phyloP scores from a whole-genome alignment of 176 grass and related monocot genomes.

The Ananas comosus region DNA sequence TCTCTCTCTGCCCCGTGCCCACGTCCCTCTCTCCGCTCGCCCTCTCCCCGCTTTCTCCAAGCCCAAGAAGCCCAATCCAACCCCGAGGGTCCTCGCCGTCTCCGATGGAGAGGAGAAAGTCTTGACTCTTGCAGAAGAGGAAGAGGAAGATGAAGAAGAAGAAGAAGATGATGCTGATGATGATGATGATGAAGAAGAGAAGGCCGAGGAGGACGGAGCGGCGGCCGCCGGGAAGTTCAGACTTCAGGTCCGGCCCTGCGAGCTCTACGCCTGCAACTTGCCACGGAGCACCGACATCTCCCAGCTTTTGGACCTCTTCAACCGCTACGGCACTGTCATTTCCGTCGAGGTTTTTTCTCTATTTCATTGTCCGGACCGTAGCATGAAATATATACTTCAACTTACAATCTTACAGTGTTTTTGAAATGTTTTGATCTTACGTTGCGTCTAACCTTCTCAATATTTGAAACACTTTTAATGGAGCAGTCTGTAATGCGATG shows the following conservation, averaged over 20 bases:
- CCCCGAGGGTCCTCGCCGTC: not conserved
- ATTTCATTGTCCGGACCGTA: not conserved
- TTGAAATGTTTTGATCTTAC: too few species aligned
- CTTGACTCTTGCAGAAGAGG: conserved; percentile 23
- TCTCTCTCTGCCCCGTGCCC: conserved; percentile 15
- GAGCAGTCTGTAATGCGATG: too few species aligned
- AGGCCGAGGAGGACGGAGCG: not conserved
- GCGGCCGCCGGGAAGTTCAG: not conserved
- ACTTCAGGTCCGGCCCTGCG: conserved; percentile 27
- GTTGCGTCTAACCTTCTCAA: too few species aligned
- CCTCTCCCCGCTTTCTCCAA: not conserved
- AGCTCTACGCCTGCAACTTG: conserved; percentile 66
- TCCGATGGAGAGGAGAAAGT: conserved; percentile 33
- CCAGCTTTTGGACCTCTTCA: conserved; percentile 53
- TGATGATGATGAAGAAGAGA: not conserved
- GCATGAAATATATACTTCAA: not conserved
- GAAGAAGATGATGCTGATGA: not conserved
- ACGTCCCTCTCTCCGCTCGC: conserved; percentile 5
- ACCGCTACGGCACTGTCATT: conserved; percentile 41
- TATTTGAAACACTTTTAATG: too few species aligned
- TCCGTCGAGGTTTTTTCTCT: conserved; percentile 44
- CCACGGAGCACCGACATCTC: conserved; percentile 41
- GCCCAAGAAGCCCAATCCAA: not conserved
- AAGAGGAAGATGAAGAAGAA: not conserved
- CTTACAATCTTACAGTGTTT: not conserved